Evolutionary conservation across 805 yeast species (phyloP).

Genomic region (Candida cerambycidarum): DNA sequence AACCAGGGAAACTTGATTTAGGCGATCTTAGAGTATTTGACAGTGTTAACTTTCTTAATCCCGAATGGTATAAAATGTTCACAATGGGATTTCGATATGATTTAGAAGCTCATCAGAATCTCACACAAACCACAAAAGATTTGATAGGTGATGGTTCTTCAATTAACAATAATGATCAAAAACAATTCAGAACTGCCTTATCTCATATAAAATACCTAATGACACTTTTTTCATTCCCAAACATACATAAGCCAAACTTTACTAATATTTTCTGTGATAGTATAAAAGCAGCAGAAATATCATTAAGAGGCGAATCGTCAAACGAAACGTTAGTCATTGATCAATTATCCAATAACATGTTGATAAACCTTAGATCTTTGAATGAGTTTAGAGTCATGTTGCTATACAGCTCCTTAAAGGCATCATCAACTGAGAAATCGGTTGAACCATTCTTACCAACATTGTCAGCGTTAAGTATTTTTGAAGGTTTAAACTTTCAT

Average conservation of each 20-base stretch:
- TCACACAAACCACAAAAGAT: conserved; percentile 28
- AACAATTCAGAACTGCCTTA: conserved; percentile 27
- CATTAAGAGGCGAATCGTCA: conserved; percentile 53
- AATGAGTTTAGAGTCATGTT: conserved; percentile 39
- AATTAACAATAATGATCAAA: conserved; percentile 14
- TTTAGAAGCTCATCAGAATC: conserved; percentile 22
- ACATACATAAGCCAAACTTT: conserved; percentile 34
- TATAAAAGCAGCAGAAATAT: conserved; percentile 63
- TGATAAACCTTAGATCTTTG: conserved; percentile 56
- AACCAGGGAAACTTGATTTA: conserved; percentile 10
- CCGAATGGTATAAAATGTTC: conserved; percentile 27
- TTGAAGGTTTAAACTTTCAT: conserved; percentile 27
- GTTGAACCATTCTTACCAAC: conserved; percentile 33
- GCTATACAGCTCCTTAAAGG: conserved; percentile 32
- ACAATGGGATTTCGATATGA: conserved; percentile 20
- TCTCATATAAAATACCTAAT: conserved; percentile 36
- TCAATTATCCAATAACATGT: conserved; percentile 60
- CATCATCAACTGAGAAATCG: conserved; percentile 32
- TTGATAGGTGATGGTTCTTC: conserved; percentile 23
- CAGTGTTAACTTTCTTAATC: conserved; percentile 11
- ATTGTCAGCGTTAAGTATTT: conserved; percentile 35
- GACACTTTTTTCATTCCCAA: conserved; percentile 39
- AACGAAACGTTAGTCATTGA: conserved; percentile 46
- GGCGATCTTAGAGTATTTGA: conserved; percentile 11
- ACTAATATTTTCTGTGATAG: conserved; percentile 50